These are phyloP conservation scores for Theileria orientalis DNA, from an alignment of 169 alveolate genomes.

Conservation along the genomic window DNA sequence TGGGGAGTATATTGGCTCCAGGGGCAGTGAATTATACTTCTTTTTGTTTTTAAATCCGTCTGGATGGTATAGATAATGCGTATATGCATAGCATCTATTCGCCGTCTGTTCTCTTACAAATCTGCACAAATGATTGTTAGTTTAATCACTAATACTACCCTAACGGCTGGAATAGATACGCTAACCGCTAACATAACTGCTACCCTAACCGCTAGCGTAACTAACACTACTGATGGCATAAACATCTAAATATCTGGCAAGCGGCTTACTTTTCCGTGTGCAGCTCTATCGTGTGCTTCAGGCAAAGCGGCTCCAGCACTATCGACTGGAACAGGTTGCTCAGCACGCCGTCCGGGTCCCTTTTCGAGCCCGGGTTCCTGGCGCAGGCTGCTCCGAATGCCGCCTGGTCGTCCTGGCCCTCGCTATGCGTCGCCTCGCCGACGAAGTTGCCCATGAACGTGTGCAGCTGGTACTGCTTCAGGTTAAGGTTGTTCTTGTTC, in stretches of 20 bases:
- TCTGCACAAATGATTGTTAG: constrained; percentile 17
- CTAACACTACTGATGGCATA: background rate
- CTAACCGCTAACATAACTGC: background rate
- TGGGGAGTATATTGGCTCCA: constrained; percentile 44
- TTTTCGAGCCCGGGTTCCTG: background rate
- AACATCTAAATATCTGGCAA: background rate
- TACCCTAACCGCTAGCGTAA: no score
- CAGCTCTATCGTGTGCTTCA: constrained; percentile 22
- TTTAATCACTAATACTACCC: background rate
- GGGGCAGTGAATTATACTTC: constrained; percentile 24
- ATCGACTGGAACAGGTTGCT: constrained; percentile 42
- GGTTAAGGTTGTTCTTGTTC: background rate
- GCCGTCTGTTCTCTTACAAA: constrained; percentile 22
- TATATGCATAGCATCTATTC: constrained; percentile 45
- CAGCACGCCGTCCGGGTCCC: background rate
- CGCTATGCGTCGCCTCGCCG: constrained; percentile 10
- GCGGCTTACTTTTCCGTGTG: constrained; percentile 24
- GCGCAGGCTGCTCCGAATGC: no score
- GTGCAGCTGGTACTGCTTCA: background rate
- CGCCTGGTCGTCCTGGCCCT: no score
- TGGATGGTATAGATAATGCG: constrained; percentile 51
- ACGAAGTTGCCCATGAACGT: background rate
- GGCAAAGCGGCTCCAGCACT: constrained; percentile 17
- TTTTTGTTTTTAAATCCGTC: constrained; percentile 7
- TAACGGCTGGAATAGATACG: background rate